Evolutionary conservation across 805 yeast species (phyloP).

Genomic region (Starmerella ratchasimensis): DNA sequence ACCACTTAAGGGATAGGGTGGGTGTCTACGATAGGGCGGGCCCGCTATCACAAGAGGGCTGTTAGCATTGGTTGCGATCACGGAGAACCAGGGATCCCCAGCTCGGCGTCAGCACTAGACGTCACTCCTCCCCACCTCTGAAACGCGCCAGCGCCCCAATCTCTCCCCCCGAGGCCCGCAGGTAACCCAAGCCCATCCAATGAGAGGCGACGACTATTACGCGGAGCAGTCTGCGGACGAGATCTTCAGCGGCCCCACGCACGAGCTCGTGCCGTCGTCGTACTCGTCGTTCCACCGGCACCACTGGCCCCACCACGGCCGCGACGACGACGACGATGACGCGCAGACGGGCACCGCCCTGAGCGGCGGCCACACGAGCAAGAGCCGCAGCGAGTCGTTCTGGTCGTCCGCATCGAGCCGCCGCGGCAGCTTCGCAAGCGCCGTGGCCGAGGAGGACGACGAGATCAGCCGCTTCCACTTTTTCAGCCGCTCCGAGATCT

Average conservation of each 20-base stretch:
- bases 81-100: too few relatives aligned
- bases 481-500: slow-evolving; percentile 72
- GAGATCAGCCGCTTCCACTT: slow-evolving; percentile 41
- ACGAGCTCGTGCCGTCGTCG: slow-evolving; percentile 57
- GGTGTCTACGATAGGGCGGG: too few relatives aligned
- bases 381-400: slow-evolving; percentile 13
- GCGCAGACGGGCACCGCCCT: neutral
- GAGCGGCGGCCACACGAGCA: neutral
- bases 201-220: slow-evolving; percentile 21
- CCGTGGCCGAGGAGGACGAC: slow-evolving; percentile 6
- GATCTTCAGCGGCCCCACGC: slow-evolving; percentile 59
- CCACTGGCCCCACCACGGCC: slow-evolving; percentile 18
- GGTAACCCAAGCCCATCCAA: neutral
- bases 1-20: too few relatives aligned
- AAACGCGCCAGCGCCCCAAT: neutral
- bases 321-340: slow-evolving; percentile 11
- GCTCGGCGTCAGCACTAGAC: too few relatives aligned
- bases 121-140: too few relatives aligned
- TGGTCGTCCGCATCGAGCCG: slow-evolving; percentile 7
- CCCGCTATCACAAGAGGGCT: too few relatives aligned
- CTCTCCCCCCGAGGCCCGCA: neutral
- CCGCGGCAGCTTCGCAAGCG: slow-evolving; percentile 7
- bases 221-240: slow-evolving; percentile 31
- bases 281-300: slow-evolving; percentile 50
- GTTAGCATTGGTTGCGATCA: too few relatives aligned